phyloP scores from a whole-genome alignment of 352 stramenopile species.

The Sclerospora graminicola region DNA sequence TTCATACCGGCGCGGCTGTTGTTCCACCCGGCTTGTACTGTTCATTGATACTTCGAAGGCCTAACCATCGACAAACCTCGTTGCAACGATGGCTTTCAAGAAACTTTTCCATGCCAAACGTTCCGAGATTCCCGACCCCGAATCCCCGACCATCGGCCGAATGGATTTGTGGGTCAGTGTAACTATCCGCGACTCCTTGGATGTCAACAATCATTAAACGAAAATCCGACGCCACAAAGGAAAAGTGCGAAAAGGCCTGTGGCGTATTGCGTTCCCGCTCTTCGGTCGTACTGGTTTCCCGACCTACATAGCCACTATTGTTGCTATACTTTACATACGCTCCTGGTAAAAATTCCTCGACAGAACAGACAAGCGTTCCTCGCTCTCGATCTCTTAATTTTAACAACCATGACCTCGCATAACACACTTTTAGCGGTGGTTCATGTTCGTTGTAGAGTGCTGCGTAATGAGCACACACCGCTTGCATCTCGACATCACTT shows the following conservation, averaged over 20 bases:
- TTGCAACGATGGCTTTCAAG: constrained; percentile 82
- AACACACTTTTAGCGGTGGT: constrained; percentile 71
- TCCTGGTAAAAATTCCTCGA: constrained; percentile 71
- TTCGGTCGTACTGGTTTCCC: constrained; percentile 67
- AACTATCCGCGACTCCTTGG: constrained; percentile 76
- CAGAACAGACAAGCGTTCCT: constrained; percentile 51
- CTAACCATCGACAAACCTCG: constrained; percentile 76
- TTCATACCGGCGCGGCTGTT: constrained; percentile 62
- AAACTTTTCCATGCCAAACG: constrained; percentile 82
- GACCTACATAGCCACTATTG: constrained; percentile 78
- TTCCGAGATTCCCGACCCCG: constrained; percentile 75
- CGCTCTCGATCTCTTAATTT: constrained; percentile 51
- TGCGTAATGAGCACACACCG: constrained; percentile 79
- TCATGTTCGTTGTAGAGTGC: constrained; percentile 82
- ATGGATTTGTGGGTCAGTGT: constrained; percentile 81
- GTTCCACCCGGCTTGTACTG: constrained; percentile 70
- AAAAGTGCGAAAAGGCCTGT: constrained; percentile 79
- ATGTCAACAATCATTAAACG: constrained; percentile 83
- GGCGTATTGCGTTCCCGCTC: constrained; percentile 77
- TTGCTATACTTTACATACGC: constrained; percentile 85
- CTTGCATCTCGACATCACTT: constrained; percentile 85
- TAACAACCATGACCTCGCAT: constrained; percentile 68
- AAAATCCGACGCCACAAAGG: constrained; percentile 77
- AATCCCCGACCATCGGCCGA: constrained; percentile 71
- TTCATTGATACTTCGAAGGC: constrained; percentile 62